These are phyloP conservation scores for Rhododendron henanense DNA, from an alignment of 148 eudicot species.

Conservation along the genomic window DNA sequence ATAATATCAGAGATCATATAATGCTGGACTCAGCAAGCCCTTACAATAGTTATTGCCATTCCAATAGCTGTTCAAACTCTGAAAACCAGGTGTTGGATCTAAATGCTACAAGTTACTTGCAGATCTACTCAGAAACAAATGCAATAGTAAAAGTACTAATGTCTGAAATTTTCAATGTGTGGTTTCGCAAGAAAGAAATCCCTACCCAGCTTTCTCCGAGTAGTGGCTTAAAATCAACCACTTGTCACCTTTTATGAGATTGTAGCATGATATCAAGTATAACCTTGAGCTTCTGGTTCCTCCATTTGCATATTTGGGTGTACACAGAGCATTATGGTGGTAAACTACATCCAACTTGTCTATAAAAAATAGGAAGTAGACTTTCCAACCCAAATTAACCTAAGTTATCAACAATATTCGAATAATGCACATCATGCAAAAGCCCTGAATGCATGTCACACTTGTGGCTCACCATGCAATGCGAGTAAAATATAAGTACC, in stretches of 20 bases:
- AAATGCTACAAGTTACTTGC: not conserved
- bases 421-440: not conserved
- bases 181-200: not conserved
- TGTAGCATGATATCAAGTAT: too few species aligned
- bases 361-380: not conserved
- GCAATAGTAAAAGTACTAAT: not conserved
- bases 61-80: not conserved
- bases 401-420: not conserved
- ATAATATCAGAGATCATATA: not conserved
- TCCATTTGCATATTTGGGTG: not conserved
- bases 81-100: not conserved
- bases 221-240: not conserved
- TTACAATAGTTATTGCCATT: not conserved
- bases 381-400: constrained; percentile 3
- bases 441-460: not conserved
- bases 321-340: not conserved
- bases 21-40: not conserved
- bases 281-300: not conserved
- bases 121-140: not conserved
- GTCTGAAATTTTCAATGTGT: not conserved
- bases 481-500: constrained; percentile 34
- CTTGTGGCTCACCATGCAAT: not conserved
- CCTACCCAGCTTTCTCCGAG: not conserved
- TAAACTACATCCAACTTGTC: not conserved
- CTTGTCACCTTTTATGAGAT: not conserved